Evolutionary conservation across 129 eudicot genomes (phyloP).

Genomic region (Flaveria ramosissima): DNA sequence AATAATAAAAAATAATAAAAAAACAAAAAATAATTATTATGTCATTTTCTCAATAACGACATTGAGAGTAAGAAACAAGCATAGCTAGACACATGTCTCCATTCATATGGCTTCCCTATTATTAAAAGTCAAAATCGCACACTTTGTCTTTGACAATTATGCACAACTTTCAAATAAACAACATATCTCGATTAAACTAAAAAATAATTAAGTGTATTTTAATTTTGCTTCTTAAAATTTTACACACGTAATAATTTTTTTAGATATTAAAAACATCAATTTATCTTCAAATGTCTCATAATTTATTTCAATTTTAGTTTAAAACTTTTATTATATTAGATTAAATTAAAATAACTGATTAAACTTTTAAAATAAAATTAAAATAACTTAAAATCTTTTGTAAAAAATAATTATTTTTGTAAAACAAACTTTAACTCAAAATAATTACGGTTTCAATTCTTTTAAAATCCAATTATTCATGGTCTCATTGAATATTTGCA

Average conservation of each 20-base stretch:
- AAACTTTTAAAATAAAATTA: too few species aligned
- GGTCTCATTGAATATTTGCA: not conserved
- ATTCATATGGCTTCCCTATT: not conserved
- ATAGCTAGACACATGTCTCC: not conserved
- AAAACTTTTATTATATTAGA: too few species aligned
- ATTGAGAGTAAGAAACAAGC: not conserved
- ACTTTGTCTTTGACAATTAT: not conserved
- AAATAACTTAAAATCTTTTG: too few species aligned
- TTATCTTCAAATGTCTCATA: too few species aligned
- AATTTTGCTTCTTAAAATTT: too few species aligned
- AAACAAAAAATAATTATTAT: not conserved
- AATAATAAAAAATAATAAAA: not conserved
- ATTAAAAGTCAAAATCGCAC: slow-evolving; percentile 5
- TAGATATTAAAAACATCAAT: too few species aligned
- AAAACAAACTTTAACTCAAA: not conserved
- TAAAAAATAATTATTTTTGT: too few species aligned
- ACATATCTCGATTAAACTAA: not conserved
- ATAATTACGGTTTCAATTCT: not conserved
- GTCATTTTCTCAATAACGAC: not conserved
- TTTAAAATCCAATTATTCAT: not conserved
- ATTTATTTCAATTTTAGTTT: too few species aligned
- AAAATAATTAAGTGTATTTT: too few species aligned
- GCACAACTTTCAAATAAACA: not conserved
- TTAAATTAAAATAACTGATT: too few species aligned
- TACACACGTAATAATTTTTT: too few species aligned